phyloP scores from a whole-genome alignment of 2,329 filamentous ascomycete species.

The Xylariaceae sp. region DNA sequence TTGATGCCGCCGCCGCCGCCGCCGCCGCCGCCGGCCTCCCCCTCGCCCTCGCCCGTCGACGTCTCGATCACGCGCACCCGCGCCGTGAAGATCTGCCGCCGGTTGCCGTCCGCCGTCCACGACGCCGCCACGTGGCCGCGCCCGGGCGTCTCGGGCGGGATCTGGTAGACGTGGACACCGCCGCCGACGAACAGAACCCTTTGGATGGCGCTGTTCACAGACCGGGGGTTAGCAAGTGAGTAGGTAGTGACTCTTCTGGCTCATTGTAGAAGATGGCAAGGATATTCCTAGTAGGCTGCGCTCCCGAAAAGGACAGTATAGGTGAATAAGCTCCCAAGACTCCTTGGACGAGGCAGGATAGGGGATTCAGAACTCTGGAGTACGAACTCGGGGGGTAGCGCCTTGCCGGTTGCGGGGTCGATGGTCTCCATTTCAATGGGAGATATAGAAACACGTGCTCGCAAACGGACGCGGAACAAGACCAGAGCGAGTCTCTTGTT shows the following conservation, averaged over 20 bases:
- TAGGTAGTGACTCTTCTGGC: no score
- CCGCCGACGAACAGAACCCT: constrained; percentile 71
- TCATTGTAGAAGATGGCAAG: no score
- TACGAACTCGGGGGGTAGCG: constrained; percentile 64
- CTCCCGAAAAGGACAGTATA: no score
- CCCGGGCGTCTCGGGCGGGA: constrained; percentile 70
- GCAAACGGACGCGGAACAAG: no score
- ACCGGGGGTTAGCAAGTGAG: no score
- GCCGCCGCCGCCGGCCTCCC: constrained; percentile 39
- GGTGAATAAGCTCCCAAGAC: no score
- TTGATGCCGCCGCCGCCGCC: constrained; percentile 50
- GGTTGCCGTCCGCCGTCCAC: constrained; percentile 65
- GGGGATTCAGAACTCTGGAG: no score
- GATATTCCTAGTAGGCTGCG: no score
- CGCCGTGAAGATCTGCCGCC: constrained; percentile 77
- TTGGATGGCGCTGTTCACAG: constrained; percentile 80
- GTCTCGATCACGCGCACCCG: constrained; percentile 74
- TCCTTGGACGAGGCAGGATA: no score
- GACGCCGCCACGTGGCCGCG: constrained; percentile 70
- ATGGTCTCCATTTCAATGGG: constrained; percentile 52
- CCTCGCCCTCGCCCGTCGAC: constrained; percentile 41
- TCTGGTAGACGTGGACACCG: constrained; percentile 77
- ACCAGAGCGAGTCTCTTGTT: no score
- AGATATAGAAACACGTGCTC: no score
- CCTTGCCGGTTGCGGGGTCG: constrained; percentile 63